phyloP scores from a whole-genome alignment of 2,329 filamentous ascomycete species.

The Daldinia sp. region DNA sequence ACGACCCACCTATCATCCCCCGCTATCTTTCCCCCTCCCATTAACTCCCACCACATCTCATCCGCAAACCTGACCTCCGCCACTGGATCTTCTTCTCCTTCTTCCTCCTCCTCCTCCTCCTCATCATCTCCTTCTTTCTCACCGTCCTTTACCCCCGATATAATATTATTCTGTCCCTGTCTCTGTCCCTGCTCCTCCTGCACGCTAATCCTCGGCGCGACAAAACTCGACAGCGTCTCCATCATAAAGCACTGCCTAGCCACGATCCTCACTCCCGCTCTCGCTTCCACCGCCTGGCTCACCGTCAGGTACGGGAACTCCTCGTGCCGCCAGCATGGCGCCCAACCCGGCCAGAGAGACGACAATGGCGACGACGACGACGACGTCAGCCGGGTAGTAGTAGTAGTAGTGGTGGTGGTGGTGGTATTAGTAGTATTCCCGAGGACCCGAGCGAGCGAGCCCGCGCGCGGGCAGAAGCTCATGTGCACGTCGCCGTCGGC shows the following conservation, averaged over 20 bases:
- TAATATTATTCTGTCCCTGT: neutral
- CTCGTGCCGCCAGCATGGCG: conserved; percentile 67
- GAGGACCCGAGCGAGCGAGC: conserved; percentile 48
- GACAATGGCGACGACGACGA: too few relatives aligned
- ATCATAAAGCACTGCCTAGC: conserved; percentile 62
- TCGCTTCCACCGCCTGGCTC: conserved; percentile 58
- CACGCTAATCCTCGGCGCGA: conserved; percentile 56
- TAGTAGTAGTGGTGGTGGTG: too few relatives aligned
- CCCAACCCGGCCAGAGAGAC: conserved; percentile 49
- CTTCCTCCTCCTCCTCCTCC: conserved; percentile 47
- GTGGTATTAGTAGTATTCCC: neutral
- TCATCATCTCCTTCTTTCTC: conserved; percentile 15
- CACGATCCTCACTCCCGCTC: conserved; percentile 59
- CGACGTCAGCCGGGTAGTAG: neutral
- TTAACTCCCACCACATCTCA: conserved; percentile 61
- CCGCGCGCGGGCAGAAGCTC: conserved; percentile 60
- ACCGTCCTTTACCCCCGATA: neutral
- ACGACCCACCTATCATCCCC: conserved; percentile 73
- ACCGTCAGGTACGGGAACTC: conserved; percentile 65
- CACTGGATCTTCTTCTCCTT: conserved; percentile 26
- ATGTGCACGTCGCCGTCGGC: conserved; percentile 57
- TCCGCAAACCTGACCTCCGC: conserved; percentile 58
- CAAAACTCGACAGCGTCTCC: conserved; percentile 60
- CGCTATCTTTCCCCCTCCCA: conserved; percentile 65
- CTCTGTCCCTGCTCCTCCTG: conserved; percentile 38